Conservation (phyloP, 495 filamentous ascomycete species). For the Penicillium ochrochloron region DNA sequence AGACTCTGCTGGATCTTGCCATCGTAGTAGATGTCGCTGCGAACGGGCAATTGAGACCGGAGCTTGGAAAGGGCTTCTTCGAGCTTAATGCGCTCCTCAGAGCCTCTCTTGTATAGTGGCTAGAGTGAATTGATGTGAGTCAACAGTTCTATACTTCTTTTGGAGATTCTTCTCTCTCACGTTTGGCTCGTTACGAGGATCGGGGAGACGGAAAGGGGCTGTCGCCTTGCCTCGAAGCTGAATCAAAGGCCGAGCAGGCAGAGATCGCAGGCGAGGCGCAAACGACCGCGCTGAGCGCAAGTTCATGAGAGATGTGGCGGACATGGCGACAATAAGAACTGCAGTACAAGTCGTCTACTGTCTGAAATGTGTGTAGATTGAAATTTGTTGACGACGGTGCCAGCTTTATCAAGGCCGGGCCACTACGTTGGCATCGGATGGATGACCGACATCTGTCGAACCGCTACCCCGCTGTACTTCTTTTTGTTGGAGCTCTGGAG, state of each 20-base stretch:
- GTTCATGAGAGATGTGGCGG: constrained; percentile 28
- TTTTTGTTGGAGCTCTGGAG: not conserved
- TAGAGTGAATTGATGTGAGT: constrained; percentile 30
- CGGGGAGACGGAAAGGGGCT: constrained; percentile 41
- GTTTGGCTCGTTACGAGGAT: constrained; percentile 44
- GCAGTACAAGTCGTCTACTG: not conserved
- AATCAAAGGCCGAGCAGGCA: constrained; percentile 15
- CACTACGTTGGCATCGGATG: not conserved
- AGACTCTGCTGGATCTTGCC: constrained; percentile 50
- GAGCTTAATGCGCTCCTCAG: constrained; percentile 68
- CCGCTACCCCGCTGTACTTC: constrained; percentile 13
- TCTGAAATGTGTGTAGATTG: constrained; percentile 6
- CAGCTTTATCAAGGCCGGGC: constrained; percentile 15
- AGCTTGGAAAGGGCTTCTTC: constrained; percentile 64
- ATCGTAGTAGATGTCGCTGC: constrained; percentile 57
- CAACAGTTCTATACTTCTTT: not conserved
- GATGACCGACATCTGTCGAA: constrained; percentile 10
- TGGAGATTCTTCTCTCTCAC: constrained; percentile 22
- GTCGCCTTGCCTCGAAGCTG: constrained; percentile 39
- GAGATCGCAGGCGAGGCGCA: constrained; percentile 21
- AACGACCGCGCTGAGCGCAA: constrained; percentile 24
- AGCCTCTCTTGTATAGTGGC: constrained; percentile 77
- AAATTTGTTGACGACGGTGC: constrained; percentile 3
- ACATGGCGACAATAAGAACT: constrained; percentile 19
- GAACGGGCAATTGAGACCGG: constrained; percentile 51